Base-by-base conservation (phyloP, 2,329 filamentous ascomycete genomes). In the Colletotrichum tofieldiae region DNA sequence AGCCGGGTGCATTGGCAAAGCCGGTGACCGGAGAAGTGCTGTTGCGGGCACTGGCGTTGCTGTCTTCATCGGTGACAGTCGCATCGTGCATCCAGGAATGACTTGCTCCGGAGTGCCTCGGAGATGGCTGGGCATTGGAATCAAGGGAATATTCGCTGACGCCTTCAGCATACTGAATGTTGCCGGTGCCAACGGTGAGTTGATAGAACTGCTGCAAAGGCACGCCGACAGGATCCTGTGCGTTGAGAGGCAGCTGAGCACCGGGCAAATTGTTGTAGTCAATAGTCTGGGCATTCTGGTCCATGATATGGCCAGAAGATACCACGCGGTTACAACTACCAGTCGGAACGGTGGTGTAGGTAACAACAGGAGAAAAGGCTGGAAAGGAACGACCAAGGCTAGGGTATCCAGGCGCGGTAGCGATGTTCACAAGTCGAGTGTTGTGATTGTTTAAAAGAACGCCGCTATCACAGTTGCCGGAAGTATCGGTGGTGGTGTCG, bases 251-350 rank as follows among this genome's bases (percentile, higher is more conserved):
- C 12, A 12, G 14, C 2, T 39, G 35, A 0, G 54, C 54, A 41
- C 54, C 54, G 23, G 54, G 54, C n/a, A 39, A 16, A 14, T 18
- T 26, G 14, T 58, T 58, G 35, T 58, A 58, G 35, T 26, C 14
- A 11, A 41, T 41, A 11, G n/a, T 58, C 7, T 58, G 54, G 6
- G n/a, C 20, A 35, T 58, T 16, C 14, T 58, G 54, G n/a, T 58
- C 54, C 35, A 58, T 58, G 54, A 58, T 58, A 26, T 58, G 54
- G 14, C 23, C 20, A 41, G 5, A 26, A 26, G 54, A 26, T 58
- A 12, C 16, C 54, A 18, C 9, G n/a, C 23, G 14, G 35, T 58
- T 41, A 11, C 26, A 35, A 41, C n/a, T 26, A 18, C 14, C 54
- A 23, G 35, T 20, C 35, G 14, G n/a, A 41, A 6, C 35, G 8